Evolutionary conservation across 176 grass and related monocot species (phyloP).

Genomic region (Hordeum marinum): DNA sequence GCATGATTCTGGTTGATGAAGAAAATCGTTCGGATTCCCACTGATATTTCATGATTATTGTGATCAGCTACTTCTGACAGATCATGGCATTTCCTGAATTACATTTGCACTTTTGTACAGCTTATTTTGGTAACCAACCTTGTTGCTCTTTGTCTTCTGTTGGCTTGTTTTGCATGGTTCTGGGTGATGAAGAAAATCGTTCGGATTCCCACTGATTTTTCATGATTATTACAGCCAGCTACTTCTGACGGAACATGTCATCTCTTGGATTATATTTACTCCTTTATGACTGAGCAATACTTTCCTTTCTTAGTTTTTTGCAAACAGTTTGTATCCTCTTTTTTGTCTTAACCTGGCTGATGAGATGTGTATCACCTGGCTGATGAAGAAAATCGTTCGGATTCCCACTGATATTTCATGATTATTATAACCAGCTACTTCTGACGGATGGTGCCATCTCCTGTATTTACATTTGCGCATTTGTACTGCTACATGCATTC

Average conservation of each 20-base stretch:
- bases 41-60: constrained; percentile 28
- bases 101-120: background rate
- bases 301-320: too few species aligned
- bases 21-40: constrained; percentile 48
- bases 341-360: background rate
- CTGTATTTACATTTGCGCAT: background rate
- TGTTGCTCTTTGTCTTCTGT: background rate
- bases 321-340: too few species aligned
- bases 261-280: background rate
- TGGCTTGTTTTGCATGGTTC: background rate
- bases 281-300: background rate
- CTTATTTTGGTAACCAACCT: background rate
- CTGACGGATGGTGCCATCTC: constrained; percentile 12
- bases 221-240: constrained; percentile 42
- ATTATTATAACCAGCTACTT: constrained; percentile 45
- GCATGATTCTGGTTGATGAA: background rate
- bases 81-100: background rate
- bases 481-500: too few species aligned
- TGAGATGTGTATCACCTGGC: background rate
- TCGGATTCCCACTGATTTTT: constrained; percentile 33
- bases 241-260: constrained; percentile 34
- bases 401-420: constrained; percentile 28
- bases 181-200: constrained; percentile 48
- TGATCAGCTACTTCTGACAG: constrained; percentile 41
- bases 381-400: constrained; percentile 48